These are phyloP conservation scores for Aplosporella prunicola DNA, from an alignment of 2,329 filamentous ascomycete genomes.

Conservation along the genomic window DNA sequence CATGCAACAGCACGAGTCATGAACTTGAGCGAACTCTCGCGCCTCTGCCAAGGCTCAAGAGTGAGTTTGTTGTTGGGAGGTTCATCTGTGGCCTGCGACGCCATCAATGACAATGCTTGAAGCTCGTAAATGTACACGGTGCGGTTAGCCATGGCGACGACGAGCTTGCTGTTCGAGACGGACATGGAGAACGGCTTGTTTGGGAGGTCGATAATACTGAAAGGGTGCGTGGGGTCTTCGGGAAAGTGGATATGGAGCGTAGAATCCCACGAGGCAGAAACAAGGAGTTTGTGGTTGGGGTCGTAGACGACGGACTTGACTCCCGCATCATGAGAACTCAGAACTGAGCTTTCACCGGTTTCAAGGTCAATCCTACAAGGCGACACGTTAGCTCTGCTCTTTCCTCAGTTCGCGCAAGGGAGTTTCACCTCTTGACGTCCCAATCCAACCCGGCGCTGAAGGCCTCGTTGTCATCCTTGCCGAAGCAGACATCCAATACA, in stretches of 20 bases:
- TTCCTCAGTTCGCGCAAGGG: background rate
- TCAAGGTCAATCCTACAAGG: slow-evolving; percentile 55
- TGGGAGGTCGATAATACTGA: slow-evolving; percentile 61
- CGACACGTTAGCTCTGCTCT: slow-evolving; percentile 11
- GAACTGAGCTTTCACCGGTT: slow-evolving; percentile 59
- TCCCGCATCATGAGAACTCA: slow-evolving; percentile 70
- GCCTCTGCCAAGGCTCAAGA: slow-evolving; percentile 78
- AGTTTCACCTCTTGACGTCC: slow-evolving; percentile 62
- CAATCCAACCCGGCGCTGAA: slow-evolving; percentile 83
- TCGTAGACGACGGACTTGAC: slow-evolving; percentile 81
- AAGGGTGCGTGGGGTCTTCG: slow-evolving; percentile 39
- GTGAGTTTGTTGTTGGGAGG: slow-evolving; percentile 32
- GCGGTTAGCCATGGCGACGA: slow-evolving; percentile 91
- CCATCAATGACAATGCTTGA: slow-evolving; percentile 50
- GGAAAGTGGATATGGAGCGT: slow-evolving; percentile 78
- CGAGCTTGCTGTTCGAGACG: slow-evolving; percentile 70
- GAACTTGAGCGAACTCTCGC: slow-evolving; percentile 91
- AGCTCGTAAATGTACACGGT: slow-evolving; percentile 95
- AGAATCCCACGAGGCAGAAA: slow-evolving; percentile 89
- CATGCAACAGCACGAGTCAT: slow-evolving; percentile 88
- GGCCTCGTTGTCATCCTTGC: slow-evolving; percentile 68
- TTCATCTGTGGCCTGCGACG: slow-evolving; percentile 38
- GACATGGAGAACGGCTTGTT: slow-evolving; percentile 84
- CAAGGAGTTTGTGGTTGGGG: slow-evolving; percentile 61
- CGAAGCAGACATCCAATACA: slow-evolving; percentile 86